Evolutionary conservation across 108 stramenopile genomes (phyloP).

Genomic region (Discostella stelligeroides): DNA sequence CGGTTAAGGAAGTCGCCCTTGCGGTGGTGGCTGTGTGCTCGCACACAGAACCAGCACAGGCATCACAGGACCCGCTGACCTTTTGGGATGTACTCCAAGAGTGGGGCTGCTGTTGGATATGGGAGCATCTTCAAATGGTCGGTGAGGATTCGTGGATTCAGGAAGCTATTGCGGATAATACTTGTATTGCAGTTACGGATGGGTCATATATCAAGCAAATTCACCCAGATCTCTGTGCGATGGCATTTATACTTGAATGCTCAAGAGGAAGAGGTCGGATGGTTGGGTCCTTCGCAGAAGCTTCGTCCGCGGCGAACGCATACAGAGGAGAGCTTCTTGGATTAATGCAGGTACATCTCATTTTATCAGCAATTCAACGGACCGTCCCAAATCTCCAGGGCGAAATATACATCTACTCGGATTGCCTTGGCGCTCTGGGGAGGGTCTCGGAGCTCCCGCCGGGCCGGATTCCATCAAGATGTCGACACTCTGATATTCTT

Average conservation of each 20-base stretch:
- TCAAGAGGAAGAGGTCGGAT: not conserved
- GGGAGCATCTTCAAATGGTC: slow-evolving; percentile 1
- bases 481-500: slow-evolving; percentile 18
- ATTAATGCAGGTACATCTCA: slow-evolving; percentile 19
- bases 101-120: slow-evolving; percentile 1
- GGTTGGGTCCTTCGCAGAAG: slow-evolving; percentile 12
- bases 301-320: not conserved
- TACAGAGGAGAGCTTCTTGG: slow-evolving; percentile 34
- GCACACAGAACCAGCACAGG: not conserved
- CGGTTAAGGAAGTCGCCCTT: not conserved
- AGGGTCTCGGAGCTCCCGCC: slow-evolving; percentile 1
- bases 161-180: slow-evolving; percentile 2
- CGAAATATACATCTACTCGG: not conserved
- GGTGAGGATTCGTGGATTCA: slow-evolving; percentile 8
- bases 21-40: not conserved
- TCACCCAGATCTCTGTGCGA: not conserved
- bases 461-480: slow-evolving; percentile 4
- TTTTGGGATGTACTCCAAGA: not conserved
- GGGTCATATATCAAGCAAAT: slow-evolving; percentile 23
- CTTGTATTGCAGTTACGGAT: slow-evolving; percentile 17
- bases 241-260: slow-evolving; percentile 19
- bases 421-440: slow-evolving; percentile 21
- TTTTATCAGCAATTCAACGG: slow-evolving; percentile 14
- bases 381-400: not conserved
- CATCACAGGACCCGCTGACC: not conserved